Evolutionary conservation across 306 rosid genomes (phyloP).

Genomic region (Quercus suber): DNA sequence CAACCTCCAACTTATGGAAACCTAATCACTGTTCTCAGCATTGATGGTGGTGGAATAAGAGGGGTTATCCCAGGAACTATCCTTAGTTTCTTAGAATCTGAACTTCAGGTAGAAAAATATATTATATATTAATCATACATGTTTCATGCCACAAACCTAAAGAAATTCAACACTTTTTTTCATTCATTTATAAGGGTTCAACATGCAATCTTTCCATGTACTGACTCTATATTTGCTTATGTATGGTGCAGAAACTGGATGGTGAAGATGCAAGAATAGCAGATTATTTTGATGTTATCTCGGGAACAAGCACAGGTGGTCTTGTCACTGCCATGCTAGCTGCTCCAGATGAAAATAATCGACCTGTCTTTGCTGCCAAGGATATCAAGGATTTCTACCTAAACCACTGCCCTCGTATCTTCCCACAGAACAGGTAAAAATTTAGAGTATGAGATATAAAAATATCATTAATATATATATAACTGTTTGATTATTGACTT

Average conservation of each 20-base stretch:
- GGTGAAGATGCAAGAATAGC: conserved; percentile 58
- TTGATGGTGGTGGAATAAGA: conserved; percentile 67
- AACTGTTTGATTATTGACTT: too few species aligned
- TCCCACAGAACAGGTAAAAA: conserved; percentile 38
- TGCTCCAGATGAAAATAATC: too few species aligned
- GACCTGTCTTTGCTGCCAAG: too few species aligned
- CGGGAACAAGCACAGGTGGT: too few species aligned
- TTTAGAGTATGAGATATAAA: too few species aligned
- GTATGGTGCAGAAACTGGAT: conserved; percentile 52
- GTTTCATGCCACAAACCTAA: too few species aligned
- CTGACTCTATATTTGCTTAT: not conserved
- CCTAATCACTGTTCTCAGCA: conserved; percentile 57
- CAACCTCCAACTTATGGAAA: conserved; percentile 60
- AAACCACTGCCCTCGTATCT: conserved; percentile 11
- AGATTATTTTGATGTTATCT: conserved; percentile 42
- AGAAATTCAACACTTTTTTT: too few species aligned
- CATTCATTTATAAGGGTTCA: not conserved
- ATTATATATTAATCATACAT: too few species aligned
- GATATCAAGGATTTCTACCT: too few species aligned
- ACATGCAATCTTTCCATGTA: not conserved
- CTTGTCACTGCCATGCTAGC: too few species aligned
- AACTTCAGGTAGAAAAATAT: conserved; percentile 51
- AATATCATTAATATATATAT: too few species aligned
- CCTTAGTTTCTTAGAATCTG: conserved; percentile 54
- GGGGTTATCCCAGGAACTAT: conserved; percentile 62